Conservation (phyloP, 2,329 filamentous ascomycete genomes). For the Penicillium expansum region DNA sequence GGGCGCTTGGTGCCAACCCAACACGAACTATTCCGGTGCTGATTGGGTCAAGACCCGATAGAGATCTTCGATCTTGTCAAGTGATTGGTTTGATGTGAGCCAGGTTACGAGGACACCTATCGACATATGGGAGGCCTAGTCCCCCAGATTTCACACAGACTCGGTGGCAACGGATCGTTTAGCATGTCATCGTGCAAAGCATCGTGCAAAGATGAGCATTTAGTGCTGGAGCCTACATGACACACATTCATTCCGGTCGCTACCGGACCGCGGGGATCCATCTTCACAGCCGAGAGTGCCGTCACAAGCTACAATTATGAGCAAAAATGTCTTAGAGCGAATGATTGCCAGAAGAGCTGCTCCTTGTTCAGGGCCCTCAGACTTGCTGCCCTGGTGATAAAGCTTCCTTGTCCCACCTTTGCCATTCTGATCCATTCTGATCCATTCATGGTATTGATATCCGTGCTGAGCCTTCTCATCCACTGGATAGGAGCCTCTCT, state of each 20-base stretch:
- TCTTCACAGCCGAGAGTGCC: neutral
- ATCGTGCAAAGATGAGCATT: neutral
- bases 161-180: neutral
- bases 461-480: neutral
- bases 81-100: slow-evolving; percentile 10
- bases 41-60: slow-evolving; percentile 6
- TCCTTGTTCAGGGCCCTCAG: neutral
- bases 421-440: neutral
- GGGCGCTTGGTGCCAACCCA: neutral
- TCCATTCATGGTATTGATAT: neutral
- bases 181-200: neutral
- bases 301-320: neutral
- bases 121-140: neutral
- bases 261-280: neutral
- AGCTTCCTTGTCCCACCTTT: neutral
- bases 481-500: neutral
- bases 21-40: neutral
- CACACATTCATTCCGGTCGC: neutral
- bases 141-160: slow-evolving; percentile 10
- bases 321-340: neutral
- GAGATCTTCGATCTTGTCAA: slow-evolving; percentile 1
- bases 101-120: slow-evolving; percentile 5
- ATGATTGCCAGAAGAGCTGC: neutral
- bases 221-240: neutral
- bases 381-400: neutral